Evolutionary conservation across 331 rosid genomes (phyloP).

Genomic region (Prunus yedoensis): DNA sequence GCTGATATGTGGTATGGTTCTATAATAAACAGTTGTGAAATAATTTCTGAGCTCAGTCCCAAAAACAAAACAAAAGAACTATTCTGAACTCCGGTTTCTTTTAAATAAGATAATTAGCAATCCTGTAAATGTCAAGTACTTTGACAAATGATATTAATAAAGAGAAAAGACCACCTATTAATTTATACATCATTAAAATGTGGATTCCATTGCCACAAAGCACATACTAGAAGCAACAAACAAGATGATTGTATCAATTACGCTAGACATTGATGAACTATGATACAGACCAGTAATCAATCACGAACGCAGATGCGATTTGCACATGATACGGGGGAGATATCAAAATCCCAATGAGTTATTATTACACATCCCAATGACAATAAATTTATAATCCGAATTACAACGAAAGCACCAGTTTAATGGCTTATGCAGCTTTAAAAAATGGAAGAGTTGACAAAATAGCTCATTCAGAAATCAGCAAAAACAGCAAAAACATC

Average conservation of each 20-base stretch:
- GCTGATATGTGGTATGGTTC: no score
- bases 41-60: no score
- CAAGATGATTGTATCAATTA: neutral
- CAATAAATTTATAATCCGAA: constrained; percentile 5
- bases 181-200: neutral
- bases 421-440: neutral
- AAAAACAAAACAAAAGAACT: no score
- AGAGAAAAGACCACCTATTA: no score
- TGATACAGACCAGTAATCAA: neutral
- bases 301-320: constrained; percentile 3
- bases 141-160: no score
- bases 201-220: constrained; percentile 1
- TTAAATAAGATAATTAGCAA: no score
- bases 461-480: constrained; percentile 45
- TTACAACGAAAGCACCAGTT: neutral
- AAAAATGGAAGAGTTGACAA: neutral
- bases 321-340: constrained; percentile 12
- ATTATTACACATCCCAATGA: constrained; percentile 23
- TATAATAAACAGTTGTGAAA: no score
- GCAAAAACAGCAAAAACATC: constrained; percentile 66
- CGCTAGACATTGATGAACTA: neutral
- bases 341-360: constrained; percentile 19
- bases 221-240: neutral
- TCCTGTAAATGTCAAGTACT: no score
- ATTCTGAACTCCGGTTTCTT: no score